phyloP scores from a whole-genome alignment of 345 rosid genomes.

The Melastoma malabathricum region DNA sequence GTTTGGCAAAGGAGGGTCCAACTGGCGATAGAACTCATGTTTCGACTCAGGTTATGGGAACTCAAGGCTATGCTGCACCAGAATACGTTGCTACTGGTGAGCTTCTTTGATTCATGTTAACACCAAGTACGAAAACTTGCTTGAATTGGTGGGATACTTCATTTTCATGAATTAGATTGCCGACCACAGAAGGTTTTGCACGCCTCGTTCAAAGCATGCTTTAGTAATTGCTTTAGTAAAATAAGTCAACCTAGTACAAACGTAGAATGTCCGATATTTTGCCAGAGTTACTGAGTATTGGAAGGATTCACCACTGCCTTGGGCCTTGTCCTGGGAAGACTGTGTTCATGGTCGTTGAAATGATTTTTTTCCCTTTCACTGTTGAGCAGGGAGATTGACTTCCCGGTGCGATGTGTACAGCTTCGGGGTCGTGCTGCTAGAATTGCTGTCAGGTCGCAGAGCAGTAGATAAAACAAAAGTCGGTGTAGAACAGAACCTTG shows the following conservation, averaged over 20 bases:
- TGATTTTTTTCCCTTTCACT: neutral
- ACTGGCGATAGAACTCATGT: slow-evolving; percentile 39
- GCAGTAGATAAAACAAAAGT: slow-evolving; percentile 76
- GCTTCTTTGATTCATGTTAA: neutral
- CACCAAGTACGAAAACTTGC: no score
- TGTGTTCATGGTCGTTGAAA: no score
- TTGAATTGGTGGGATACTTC: no score
- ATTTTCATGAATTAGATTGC: no score
- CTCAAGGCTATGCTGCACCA: slow-evolving; percentile 54
- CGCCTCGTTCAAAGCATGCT: no score
- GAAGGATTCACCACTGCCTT: no score
- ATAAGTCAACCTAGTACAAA: no score
- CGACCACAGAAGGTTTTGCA: no score
- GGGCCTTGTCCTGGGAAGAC: no score
- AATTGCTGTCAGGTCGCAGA: slow-evolving; percentile 73
- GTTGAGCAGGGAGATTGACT: slow-evolving; percentile 62
- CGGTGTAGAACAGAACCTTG: slow-evolving; percentile 75
- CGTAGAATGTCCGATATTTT: no score
- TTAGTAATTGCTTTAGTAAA: no score
- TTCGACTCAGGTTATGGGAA: slow-evolving; percentile 45
- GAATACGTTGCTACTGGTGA: slow-evolving; percentile 50
- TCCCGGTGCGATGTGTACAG: slow-evolving; percentile 96
- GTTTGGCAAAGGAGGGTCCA: slow-evolving; percentile 56
- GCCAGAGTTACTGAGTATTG: no score
- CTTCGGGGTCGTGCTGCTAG: slow-evolving; percentile 89